Percentiles rank a stretch among this genome's conserved stretches.
Conservation (phyloP, 2,329 filamentous ascomycete genomes). For the Trichoderma sp. region DNA sequence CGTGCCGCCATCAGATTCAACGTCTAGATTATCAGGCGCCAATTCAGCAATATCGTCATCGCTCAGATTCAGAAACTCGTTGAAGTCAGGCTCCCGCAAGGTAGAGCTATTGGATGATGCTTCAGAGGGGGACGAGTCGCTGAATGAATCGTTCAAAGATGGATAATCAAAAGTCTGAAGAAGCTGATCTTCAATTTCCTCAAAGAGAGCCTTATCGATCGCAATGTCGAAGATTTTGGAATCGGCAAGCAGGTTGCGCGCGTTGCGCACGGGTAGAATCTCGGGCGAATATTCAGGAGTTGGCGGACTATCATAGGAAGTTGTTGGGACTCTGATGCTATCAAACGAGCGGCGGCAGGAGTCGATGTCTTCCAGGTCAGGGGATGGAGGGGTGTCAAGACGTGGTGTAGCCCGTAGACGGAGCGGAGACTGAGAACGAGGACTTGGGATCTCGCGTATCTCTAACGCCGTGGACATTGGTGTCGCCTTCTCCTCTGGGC, state of each 20-base stretch:
- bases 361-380: conserved; percentile 30
- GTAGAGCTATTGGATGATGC: conserved; percentile 35
- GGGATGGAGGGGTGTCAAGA: conserved; percentile 35
- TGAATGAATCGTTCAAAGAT: conserved; percentile 29
- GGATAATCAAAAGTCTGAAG: conserved; percentile 28
- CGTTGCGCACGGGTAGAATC: conserved; percentile 28
- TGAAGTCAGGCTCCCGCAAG: conserved; percentile 51
- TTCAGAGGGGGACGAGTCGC: conserved; percentile 34
- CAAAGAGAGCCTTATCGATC: conserved; percentile 29
- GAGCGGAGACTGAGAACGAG: conserved; percentile 28
- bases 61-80: conserved; percentile 53
- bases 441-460: conserved; percentile 28
- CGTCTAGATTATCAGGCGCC: conserved; percentile 25
- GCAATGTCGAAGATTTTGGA: conserved; percentile 30
- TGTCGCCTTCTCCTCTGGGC: conserved; percentile 28
- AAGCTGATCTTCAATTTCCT: conserved; percentile 30
- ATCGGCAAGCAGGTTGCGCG: conserved; percentile 28
- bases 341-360: conserved; percentile 2
- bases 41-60: conserved; percentile 59
- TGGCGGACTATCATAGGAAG: conserved; percentile 26
- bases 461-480: conserved; percentile 28
- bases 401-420: conserved; percentile 26
- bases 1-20: conserved; percentile 18
- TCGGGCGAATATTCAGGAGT: conserved; percentile 36
- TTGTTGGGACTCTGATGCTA: conserved; percentile 23